Base-by-base conservation (phyloP, 805 yeast species). In the Phaffomyces antillensis region DNA sequence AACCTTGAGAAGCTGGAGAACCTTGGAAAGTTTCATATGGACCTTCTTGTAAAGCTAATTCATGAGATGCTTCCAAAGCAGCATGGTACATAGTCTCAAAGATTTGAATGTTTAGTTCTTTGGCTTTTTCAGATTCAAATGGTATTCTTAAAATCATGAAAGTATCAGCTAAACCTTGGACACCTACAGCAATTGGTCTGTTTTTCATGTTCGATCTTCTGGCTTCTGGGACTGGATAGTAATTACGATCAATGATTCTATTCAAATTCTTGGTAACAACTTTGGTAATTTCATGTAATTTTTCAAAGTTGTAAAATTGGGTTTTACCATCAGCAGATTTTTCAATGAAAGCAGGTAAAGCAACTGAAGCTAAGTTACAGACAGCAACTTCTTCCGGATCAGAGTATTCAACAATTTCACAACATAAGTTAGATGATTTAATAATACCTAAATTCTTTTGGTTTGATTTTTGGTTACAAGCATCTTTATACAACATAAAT, bases 11-110 rank as follows among this genome's bases (percentile, higher is more conserved):
- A 9, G 95, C 84, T 43, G 98, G 98, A 20, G 96, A 88, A 8
- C 96, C 96, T 51, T 70, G 68, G 64, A 78, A 91, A 9, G 85
- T 64, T 53, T 74, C 77, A 59, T 91, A 93, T 4, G 79, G 64
- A 12, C 97, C 97, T 17, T 73, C 67, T 45, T 63, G 68, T 44
- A 64, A 56, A 5, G 98, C 96, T 43, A 90, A 66, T 64, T 91
- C 97, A 46, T 79, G 66, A 10, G 97, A 90, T 24, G 88, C 77
- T 68, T 89, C 96, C 37, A 90, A 71, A 25, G 96, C 88, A 37
- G 85, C 98, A 63, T 91, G 98, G 65, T 91, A 91, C 37, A 91
- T 87, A 23, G 98, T 91, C 71, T 91, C 98, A 64, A 90, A 91
- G 47, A 91, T 88, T 65, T 86, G 90, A 44, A 76, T 71, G 67